Evolutionary conservation across 306 rosid species (phyloP), one percentile per base, ranked within the genome.

Genomic region (Castanopsis chinensis): DNA sequence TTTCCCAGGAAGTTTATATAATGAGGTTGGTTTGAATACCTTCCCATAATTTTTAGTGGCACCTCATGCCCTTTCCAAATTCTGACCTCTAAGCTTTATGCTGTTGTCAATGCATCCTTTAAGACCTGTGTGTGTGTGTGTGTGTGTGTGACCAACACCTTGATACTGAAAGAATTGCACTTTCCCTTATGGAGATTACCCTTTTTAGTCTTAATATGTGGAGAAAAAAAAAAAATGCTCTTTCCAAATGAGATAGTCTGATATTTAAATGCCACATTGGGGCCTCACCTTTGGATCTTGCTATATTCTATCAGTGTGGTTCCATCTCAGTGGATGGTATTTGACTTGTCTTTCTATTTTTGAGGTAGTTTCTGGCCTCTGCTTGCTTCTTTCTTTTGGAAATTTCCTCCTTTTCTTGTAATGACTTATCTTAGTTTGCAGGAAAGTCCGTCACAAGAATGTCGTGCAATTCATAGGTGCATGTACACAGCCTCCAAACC

Each of bases 391-490:
- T 19, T 78, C 64, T 58, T 23, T 32, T 49, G 52, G n/a, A n/a
- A n/a, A 12, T 80, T 49, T 83, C 69, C 73, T 78, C 78, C 69
- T 76, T 78, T 78, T 53, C 65, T 56, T 68, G 78, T 58, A 57
- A 56, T 73, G 55, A 76, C 53, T 58, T 77, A 68, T 81, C 76
- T 72, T 83, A 54, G 65, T 74, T 87, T 82, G 83, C 92, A 96
- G 99, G 96, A 96, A 93, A 84, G 87, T 96, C 79, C 93, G 96
- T 73, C 99, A 96, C 88, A 96, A 96, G 90, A 96, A 96, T 87
- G 99, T 96, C 70, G 99, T 96, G 79, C 99, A 96, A 85, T 96
- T 96, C 87, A 90, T 96, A 9, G 99, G 99, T 49, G 99, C 98
- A 69, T 96, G 98, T 75, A 96, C 99, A 37, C 89, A 72, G 74